Evolutionary conservation across 140 eudicot genomes (phyloP).

Genomic region (Flaveria floridana): DNA sequence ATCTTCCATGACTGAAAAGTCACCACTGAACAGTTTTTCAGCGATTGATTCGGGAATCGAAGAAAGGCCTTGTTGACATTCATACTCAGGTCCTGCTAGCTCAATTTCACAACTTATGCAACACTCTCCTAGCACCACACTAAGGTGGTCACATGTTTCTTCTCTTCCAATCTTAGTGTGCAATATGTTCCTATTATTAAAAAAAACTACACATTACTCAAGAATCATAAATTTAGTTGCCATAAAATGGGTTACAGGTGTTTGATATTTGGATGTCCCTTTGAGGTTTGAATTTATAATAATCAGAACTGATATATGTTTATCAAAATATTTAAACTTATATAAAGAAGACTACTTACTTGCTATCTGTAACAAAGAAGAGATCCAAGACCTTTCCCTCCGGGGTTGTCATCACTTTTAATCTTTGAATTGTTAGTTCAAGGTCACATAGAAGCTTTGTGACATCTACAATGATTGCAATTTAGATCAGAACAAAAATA

Average conservation of each 20-base stretch:
- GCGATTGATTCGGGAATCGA: conserved; percentile 55
- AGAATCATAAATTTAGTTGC: neutral
- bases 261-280: neutral
- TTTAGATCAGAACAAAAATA: conserved; percentile 14
- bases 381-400: conserved; percentile 86
- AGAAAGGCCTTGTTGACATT: conserved; percentile 51
- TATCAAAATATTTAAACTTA: neutral
- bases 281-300: neutral
- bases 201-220: conserved; percentile 20
- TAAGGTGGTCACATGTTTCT: conserved; percentile 54
- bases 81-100: conserved; percentile 69
- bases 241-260: neutral
- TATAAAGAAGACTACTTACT: conserved; percentile 46
- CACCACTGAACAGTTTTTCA: conserved; percentile 55
- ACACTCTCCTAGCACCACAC: conserved; percentile 57
- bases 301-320: neutral
- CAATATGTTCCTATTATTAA: conserved; percentile 49
- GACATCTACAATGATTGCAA: conserved; percentile 52
- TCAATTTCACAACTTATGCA: conserved; percentile 75
- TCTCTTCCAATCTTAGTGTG: conserved; percentile 58
- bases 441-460: conserved; percentile 70
- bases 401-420: conserved; percentile 87
- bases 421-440: conserved; percentile 72
- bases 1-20: conserved; percentile 45
- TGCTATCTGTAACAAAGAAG: conserved; percentile 67